A percentile compares a stretch with the other conserved stretches of the same genome.
phyloP scores from a whole-genome alignment of 1,284 basidiomycete species.

The Cryptococcus jaspeensis region DNA sequence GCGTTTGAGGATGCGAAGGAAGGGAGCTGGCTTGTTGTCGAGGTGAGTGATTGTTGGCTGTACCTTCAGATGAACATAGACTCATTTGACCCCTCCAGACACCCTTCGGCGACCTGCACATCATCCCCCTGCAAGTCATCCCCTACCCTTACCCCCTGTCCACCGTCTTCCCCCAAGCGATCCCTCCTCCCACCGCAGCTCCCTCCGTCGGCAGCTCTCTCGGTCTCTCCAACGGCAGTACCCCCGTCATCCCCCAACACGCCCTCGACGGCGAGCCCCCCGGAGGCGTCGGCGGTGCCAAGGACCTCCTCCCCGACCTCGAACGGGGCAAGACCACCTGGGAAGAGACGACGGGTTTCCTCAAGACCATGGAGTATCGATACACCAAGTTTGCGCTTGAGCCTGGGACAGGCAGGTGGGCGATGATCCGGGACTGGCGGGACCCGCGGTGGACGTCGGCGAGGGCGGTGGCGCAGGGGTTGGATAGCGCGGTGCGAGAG shows the following conservation, averaged over 20 bases:
- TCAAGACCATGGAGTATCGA: conserved; percentile 64
- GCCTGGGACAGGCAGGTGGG: conserved; percentile 76
- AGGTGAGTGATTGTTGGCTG: conserved; percentile 60
- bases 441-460: conserved; percentile 74
- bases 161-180: conserved; percentile 65
- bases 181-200: conserved; percentile 8
- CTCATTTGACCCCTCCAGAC: conserved; percentile 58
- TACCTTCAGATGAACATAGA: neutral
- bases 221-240: conserved; percentile 9
- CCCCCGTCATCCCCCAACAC: conserved; percentile 14
- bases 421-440: conserved; percentile 87
- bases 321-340: conserved; percentile 44
- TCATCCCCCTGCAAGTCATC: conserved; percentile 68
- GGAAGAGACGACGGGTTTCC: conserved; percentile 51
- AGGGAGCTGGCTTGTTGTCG: conserved; percentile 78
- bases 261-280: conserved; percentile 29
- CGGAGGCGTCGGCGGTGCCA: conserved; percentile 43
- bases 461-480: conserved; percentile 63
- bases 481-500: conserved; percentile 58
- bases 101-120: conserved; percentile 72
- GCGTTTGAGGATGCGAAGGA: conserved; percentile 72
- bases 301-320: conserved; percentile 45
- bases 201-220: conserved; percentile 26
- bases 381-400: conserved; percentile 90
- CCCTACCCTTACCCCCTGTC: conserved; percentile 73